Evolutionary conservation across 2,329 filamentous ascomycete genomes (phyloP).

Genomic region (Xylariaceae sp.): DNA sequence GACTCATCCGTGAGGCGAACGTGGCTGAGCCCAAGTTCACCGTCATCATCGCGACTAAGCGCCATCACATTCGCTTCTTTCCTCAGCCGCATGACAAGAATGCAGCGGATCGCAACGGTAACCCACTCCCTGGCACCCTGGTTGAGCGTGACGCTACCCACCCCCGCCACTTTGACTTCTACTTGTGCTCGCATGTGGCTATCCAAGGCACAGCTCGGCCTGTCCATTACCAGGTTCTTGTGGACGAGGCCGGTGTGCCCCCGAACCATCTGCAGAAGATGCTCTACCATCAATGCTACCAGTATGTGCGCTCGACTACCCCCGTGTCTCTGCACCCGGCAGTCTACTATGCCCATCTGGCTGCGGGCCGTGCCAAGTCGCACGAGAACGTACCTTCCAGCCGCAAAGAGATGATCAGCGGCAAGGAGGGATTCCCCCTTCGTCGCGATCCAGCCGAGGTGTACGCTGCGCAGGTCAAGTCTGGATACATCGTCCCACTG

Average conservation of each 20-base stretch:
- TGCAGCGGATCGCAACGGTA: constrained; percentile 66
- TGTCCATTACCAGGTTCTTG: constrained; percentile 83
- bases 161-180: constrained; percentile 87
- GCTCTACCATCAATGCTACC: constrained; percentile 93
- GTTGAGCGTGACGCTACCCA: constrained; percentile 88
- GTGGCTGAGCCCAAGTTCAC: constrained; percentile 60
- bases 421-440: constrained; percentile 35
- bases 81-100: constrained; percentile 50
- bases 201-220: constrained; percentile 93
- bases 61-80: constrained; percentile 92
- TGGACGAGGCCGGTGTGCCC: constrained; percentile 68
- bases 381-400: constrained; percentile 57
- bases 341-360: constrained; percentile 93
- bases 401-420: constrained; percentile 38
- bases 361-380: constrained; percentile 69
- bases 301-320: constrained; percentile 86
- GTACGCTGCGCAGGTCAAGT: constrained; percentile 9
- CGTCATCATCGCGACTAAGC: constrained; percentile 84
- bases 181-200: constrained; percentile 57
- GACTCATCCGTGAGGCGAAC: constrained; percentile 42
- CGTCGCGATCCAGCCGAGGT: constrained; percentile 24
- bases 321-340: constrained; percentile 85
- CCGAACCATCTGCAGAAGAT: constrained; percentile 73
- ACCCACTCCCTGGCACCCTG: constrained; percentile 78
- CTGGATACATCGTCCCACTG: constrained; percentile 23